Percentiles rank a stretch among this genome's conserved stretches.
These are phyloP conservation scores for Barnettozyma sp. DNA, from an alignment of 805 yeast genomes.

Conservation along the genomic window DNA sequence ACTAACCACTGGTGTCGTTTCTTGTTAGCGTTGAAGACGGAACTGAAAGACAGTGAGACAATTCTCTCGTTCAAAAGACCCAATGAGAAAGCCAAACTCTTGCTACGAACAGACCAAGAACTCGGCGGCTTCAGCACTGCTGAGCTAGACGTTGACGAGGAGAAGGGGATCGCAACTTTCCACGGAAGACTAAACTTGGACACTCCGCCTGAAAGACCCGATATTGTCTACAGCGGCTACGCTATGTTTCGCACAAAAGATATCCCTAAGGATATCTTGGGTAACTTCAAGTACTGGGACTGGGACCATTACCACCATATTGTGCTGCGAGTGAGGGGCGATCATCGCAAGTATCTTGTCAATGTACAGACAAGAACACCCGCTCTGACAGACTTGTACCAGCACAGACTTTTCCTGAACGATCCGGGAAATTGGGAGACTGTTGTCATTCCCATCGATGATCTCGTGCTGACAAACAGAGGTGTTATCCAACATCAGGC, in stretches of 20 bases:
- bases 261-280: slow-evolving; percentile 39
- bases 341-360: slow-evolving; percentile 65
- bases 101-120: slow-evolving; percentile 65
- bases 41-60: slow-evolving; percentile 27
- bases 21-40: slow-evolving; percentile 7
- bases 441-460: slow-evolving; percentile 67
- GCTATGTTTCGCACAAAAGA: slow-evolving; percentile 82
- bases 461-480: slow-evolving; percentile 77
- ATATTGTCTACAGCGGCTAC: slow-evolving; percentile 57
- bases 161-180: slow-evolving; percentile 47
- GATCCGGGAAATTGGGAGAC: slow-evolving; percentile 80
- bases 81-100: slow-evolving; percentile 39
- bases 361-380: slow-evolving; percentile 80
- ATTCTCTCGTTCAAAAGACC: slow-evolving; percentile 55
- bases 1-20: background rate
- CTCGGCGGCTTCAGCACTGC: slow-evolving; percentile 76
- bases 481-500: slow-evolving; percentile 60
- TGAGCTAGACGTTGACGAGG: slow-evolving; percentile 37
- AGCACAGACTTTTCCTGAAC: slow-evolving; percentile 68
- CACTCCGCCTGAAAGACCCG: slow-evolving; percentile 58
- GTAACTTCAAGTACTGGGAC: slow-evolving; percentile 54
- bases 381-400: slow-evolving; percentile 70
- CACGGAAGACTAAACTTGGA: slow-evolving; percentile 65
- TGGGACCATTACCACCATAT: slow-evolving; percentile 58
- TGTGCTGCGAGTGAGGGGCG: slow-evolving; percentile 66